A percentile compares a stretch with the other conserved stretches of the same genome.
These are phyloP conservation scores for Castanea crenata DNA, from an alignment of 306 rosid genomes.

Conservation along the genomic window DNA sequence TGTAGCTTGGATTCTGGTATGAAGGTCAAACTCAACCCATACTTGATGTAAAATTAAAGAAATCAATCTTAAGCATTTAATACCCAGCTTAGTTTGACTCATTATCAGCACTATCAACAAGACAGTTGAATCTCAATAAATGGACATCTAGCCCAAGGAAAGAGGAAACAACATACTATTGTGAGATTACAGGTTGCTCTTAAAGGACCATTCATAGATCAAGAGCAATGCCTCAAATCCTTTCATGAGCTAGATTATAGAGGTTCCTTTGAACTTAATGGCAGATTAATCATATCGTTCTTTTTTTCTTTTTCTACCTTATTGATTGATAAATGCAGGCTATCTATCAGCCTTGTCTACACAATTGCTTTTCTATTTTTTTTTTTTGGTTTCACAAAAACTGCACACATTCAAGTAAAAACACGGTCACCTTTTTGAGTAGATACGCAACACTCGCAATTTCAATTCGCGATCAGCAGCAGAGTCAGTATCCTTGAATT, in stretches of 20 bases:
- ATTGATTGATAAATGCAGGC: neutral
- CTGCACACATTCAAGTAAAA: neutral
- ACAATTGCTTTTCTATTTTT: neutral
- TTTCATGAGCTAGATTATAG: neutral
- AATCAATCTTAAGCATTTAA: neutral
- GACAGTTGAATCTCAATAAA: neutral
- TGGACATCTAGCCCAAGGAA: neutral
- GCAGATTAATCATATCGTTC: neutral
- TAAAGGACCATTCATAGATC: neutral
- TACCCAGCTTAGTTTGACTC: neutral
- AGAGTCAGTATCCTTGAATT: slow-evolving; percentile 69
- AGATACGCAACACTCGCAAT: slow-evolving; percentile 65
- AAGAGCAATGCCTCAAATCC: neutral
- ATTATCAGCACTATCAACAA: neutral
- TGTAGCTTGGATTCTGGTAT: too few relatives aligned
- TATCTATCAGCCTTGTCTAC: neutral
- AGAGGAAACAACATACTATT: neutral
- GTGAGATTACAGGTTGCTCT: neutral
- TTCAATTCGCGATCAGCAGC: slow-evolving; percentile 58
- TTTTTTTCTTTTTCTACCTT: neutral
- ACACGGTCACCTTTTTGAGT: slow-evolving; percentile 57
- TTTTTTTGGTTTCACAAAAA: neutral
- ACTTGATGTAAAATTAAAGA: neutral
- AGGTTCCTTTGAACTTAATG: neutral
- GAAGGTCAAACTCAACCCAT: neutral